phyloP scores from a whole-genome alignment of 140 eudicot species.

The Artemisia princeps region DNA sequence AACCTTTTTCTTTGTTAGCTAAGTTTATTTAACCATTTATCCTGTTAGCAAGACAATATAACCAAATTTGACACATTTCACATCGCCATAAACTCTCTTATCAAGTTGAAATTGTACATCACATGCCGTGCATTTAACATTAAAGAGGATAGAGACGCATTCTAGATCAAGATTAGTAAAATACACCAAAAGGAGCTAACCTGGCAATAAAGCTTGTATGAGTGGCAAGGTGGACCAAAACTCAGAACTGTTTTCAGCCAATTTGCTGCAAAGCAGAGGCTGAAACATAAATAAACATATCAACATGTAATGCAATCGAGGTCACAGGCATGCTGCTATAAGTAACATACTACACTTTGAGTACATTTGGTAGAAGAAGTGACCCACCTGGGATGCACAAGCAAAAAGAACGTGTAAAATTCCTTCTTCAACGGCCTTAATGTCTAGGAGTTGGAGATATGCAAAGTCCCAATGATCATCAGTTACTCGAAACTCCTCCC shows the following conservation, averaged over 20 bases:
- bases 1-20: background rate
- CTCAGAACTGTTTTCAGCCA: constrained; percentile 63
- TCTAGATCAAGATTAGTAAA: background rate
- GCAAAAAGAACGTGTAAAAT: constrained; percentile 80
- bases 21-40: background rate
- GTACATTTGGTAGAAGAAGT: background rate
- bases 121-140: constrained; percentile 1
- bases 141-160: constrained; percentile 1
- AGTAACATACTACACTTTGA: background rate
- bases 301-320: constrained; percentile 15
- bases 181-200: constrained; percentile 27
- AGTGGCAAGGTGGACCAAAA: constrained; percentile 82
- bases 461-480: constrained; percentile 55
- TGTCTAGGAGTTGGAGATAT: constrained; percentile 62
- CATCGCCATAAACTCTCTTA: background rate
- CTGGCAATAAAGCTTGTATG: constrained; percentile 93
- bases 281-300: constrained; percentile 43
- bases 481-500: constrained; percentile 62
- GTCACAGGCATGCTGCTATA: too few species aligned
- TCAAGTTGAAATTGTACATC: background rate
- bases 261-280: constrained; percentile 85
- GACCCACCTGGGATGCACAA: constrained; percentile 82
- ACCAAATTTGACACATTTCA: constrained; percentile 1
- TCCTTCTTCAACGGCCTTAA: constrained; percentile 80
- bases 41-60: background rate